Evolutionary conservation across 2,329 filamentous ascomycete genomes (phyloP).

Genomic region (Colletotrichum acutatum): DNA sequence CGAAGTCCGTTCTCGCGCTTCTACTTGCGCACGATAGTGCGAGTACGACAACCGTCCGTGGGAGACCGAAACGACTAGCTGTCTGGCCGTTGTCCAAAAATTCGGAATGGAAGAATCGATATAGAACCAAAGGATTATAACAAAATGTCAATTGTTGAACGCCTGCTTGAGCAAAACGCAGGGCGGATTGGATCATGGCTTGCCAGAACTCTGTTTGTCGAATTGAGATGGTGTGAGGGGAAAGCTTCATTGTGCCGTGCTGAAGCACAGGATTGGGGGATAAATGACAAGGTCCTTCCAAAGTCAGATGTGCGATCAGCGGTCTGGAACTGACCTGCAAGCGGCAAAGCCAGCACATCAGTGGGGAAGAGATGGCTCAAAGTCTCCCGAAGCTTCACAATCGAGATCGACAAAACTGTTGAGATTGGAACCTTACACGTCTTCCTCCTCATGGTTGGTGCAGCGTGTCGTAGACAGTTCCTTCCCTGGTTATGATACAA

Average conservation of each 20-base stretch:
- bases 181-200: neutral
- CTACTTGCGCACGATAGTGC: neutral
- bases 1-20: conserved; percentile 21
- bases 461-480: neutral
- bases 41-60: conserved; percentile 8
- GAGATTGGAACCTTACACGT: neutral
- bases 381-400: conserved; percentile 1
- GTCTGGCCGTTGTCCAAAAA: neutral
- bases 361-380: conserved; percentile 13
- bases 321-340: neutral
- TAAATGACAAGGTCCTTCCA: neutral
- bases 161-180: neutral
- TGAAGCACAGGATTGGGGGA: neutral
- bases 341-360: conserved; percentile 18
- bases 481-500: neutral
- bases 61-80: conserved; percentile 10
- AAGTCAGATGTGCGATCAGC: neutral
- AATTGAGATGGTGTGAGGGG: neutral
- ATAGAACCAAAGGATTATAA: neutral
- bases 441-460: neutral
- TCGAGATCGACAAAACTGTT: conserved; percentile 14
- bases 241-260: neutral
- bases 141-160: neutral
- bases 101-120: neutral
- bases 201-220: neutral